These are phyloP conservation scores for Yamadazyma spencermartinsiae DNA, from an alignment of 1,139 yeast species.

Conservation along the genomic window DNA sequence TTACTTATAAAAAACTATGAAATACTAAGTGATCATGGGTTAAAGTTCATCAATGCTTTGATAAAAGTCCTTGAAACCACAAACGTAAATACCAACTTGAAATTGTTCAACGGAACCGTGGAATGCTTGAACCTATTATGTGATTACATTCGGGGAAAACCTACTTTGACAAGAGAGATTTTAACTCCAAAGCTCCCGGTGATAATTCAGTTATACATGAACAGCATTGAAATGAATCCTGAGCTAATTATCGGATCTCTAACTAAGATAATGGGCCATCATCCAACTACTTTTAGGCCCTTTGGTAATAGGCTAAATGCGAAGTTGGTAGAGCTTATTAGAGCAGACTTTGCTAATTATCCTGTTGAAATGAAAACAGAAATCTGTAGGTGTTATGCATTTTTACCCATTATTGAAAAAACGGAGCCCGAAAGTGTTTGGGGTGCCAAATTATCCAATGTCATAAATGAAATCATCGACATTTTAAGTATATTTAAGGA, in stretches of 20 bases:
- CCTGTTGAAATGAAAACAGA: constrained; percentile 38
- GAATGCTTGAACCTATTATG: constrained; percentile 52
- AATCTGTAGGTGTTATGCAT: constrained; percentile 55
- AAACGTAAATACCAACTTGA: constrained; percentile 39
- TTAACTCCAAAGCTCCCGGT: constrained; percentile 76
- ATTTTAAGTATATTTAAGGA: constrained; percentile 55
- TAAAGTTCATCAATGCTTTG: constrained; percentile 53
- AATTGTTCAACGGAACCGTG: constrained; percentile 48
- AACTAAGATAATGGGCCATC: constrained; percentile 49
- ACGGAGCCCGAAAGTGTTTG: constrained; percentile 50
- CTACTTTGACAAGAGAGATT: constrained; percentile 79
- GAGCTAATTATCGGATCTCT: constrained; percentile 49
- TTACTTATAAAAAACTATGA: constrained; percentile 54
- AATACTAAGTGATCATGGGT: constrained; percentile 60
- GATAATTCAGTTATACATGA: constrained; percentile 57
- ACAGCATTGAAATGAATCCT: constrained; percentile 41
- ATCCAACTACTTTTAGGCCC: constrained; percentile 83
- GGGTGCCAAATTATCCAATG: constrained; percentile 39
- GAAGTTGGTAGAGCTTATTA: constrained; percentile 41
- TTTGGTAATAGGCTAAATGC: constrained; percentile 61
- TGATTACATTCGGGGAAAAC: constrained; percentile 69
- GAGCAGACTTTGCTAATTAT: constrained; percentile 28
- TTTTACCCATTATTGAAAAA: constrained; percentile 58
- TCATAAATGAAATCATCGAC: constrained; percentile 50
- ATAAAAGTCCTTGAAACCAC: constrained; percentile 57